phyloP scores from a whole-genome alignment of 768 basidiomycete genomes.

The Kwoniella dejecticola region DNA sequence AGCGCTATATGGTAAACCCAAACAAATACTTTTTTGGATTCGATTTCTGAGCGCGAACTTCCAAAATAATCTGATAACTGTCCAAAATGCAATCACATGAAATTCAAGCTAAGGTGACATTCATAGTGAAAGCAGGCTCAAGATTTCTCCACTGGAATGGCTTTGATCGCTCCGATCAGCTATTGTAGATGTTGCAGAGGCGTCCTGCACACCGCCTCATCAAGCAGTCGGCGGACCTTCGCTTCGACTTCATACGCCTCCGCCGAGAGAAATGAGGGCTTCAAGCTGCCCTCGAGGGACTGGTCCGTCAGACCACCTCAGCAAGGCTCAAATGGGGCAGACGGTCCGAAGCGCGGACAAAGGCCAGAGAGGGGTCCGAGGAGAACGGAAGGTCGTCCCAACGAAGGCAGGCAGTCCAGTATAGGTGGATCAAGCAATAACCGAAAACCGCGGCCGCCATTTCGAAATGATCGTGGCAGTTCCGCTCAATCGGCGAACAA shows the following conservation, averaged over 20 bases:
- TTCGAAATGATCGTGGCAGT: constrained; percentile 4
- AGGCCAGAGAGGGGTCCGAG: constrained; percentile 3
- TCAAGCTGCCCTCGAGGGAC: constrained; percentile 21
- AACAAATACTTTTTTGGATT: no score
- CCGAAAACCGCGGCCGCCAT: neutral
- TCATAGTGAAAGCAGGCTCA: no score
- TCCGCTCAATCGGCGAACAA: constrained; percentile 2
- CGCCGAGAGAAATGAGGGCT: constrained; percentile 6
- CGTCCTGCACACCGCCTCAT: neutral
- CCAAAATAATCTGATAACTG: neutral
- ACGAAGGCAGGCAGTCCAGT: neutral
- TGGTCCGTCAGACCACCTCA: constrained; percentile 16
- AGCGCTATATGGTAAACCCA: no score
- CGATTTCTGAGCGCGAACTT: no score
- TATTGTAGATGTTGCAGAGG: constrained; percentile 20
- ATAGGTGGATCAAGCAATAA: neutral
- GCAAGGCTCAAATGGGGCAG: neutral
- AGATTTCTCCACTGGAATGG: no score
- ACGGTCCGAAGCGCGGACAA: neutral
- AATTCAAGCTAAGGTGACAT: neutral
- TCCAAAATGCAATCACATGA: neutral
- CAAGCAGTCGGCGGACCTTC: neutral
- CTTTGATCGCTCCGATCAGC: no score
- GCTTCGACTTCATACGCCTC: neutral
- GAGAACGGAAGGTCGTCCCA: neutral